Evolutionary conservation across 805 yeast genomes (phyloP), one percentile per base, ranked within the genome.

Genomic region (Teunomyces panamensis): DNA sequence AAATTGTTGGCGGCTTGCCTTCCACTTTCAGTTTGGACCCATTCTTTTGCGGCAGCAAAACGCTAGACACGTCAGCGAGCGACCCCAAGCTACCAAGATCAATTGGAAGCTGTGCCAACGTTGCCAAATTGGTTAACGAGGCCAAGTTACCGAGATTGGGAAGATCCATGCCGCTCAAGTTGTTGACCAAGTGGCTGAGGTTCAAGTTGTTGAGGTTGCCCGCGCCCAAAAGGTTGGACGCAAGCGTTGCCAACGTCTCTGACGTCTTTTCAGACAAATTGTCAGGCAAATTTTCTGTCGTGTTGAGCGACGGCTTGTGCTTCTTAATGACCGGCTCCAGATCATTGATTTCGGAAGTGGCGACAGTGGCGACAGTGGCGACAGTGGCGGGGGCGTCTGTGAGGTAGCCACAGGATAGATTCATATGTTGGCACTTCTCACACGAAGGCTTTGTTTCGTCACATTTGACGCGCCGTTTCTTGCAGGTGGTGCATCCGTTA

Each of bases 401-500:
- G 3, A 60, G 35, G 58, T 87, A 90, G 2, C 85, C 78, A 67
- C 98, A 91, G 26, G 79, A 84, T 30, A 91, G 73, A 17, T 87
- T 85, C 82, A 91, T 80, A 51, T 89, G 84, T 43, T 73, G 67
- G 67, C 98, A 91, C 67, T 89, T 89, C 17, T 71, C 71, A 64
- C 98, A 91, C 6, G 72, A 62, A 0, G 97, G 97, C 50, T 83
- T 85, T 0, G 72, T 71, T 64, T 92, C 97, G 63, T 91, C 97
- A 73, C 98, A 91, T 63, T 91, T 91, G 35, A 92, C 97, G 44
- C 97, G 74, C 57, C 98, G 78, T 53, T 81, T 78, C 61, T 91
- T 91, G 68, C 98, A 91, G 2, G 95, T 87, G 34, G 83, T 79
- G 68, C 98, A 91, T 0, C 98, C 98, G 48, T 81, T 80, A 48